Base-by-base conservation (phyloP, 371 early-diverging fungal species). In the Mucor lusitanicus region DNA sequence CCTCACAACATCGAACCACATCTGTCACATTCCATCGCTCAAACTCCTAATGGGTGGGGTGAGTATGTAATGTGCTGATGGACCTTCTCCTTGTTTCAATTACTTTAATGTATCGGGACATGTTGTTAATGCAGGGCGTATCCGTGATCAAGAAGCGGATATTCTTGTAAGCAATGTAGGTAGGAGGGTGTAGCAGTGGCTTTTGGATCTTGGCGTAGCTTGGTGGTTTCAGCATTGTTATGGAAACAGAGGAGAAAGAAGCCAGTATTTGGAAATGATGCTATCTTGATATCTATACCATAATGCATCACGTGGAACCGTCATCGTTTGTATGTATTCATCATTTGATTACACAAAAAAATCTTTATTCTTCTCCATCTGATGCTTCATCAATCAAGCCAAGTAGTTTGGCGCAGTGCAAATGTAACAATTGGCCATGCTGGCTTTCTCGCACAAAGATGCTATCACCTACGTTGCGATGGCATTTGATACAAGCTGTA, bases 1-100 rank as follows among this genome's bases (percentile, higher is more conserved):
- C 92, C 70, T 95, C 92, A 75, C 96, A 95, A 19, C 92, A 94
- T 27, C 94, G 87, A 7, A 94, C 94, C 8, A 95, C 92, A 58
- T 95, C 94, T 21, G 90, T 91, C 35, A 94, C 95, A 67, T 87
- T 80, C 69, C 91, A 85, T 59, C 84, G 76, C 62, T 85, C 76
- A 75, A 95, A 80, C 74, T 93, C 92, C 86, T 85, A 72, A 13
- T 27, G 12, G 6, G 13, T 12, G 25, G 27, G 2, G 15, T 27
- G 50, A 50, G 25, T 23, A 50, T 50, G 21, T 30, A 64, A 23
- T 17, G 9, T 42, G 32, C 4, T n/a, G 13, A 3, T 13, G 3
- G 2, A 30, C 15, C n/a, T 8, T 30, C 33, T 2, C 21, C 33
- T 56, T 48, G 25, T 61, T 61, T 61, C 25, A 25, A 35, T 64